Evolutionary conservation across 2,329 filamentous ascomycete genomes (phyloP).

Genomic region (Aspergillus jensenii): DNA sequence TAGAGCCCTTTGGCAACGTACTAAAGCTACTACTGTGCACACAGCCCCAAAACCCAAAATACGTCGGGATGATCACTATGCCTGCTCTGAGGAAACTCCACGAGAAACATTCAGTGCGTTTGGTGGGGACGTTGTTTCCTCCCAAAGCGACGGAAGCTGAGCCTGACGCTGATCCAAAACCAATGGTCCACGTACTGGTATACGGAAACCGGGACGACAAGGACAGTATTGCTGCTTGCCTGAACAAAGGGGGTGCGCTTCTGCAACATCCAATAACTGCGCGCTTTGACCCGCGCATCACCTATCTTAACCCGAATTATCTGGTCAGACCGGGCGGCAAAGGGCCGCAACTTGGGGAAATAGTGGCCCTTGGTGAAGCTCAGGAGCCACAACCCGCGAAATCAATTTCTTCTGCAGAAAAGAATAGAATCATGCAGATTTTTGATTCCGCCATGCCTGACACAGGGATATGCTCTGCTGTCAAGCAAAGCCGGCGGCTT

Average conservation of each 20-base stretch:
- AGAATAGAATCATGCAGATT: neutral
- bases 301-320: constrained; percentile 6
- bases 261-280: constrained; percentile 2
- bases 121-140: neutral
- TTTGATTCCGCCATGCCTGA: constrained; percentile 1
- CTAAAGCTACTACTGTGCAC: neutral
- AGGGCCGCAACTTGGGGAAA: neutral
- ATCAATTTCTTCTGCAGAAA: neutral
- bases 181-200: neutral
- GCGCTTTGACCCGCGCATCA: neutral
- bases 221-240: neutral
- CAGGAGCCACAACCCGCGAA: neutral
- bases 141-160: neutral
- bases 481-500: neutral
- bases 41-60: neutral
- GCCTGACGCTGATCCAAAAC: neutral
- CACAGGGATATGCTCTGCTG: neutral
- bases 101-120: neutral
- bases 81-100: neutral
- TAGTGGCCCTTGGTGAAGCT: neutral
- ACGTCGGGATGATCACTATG: neutral
- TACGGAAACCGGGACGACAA: neutral
- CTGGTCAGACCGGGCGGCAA: neutral
- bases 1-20: neutral
- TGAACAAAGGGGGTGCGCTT: neutral